A percentile compares a stretch with the other conserved stretches of the same genome.
Conservation (phyloP, 306 rosid species). For the Gillenia trifoliata region DNA sequence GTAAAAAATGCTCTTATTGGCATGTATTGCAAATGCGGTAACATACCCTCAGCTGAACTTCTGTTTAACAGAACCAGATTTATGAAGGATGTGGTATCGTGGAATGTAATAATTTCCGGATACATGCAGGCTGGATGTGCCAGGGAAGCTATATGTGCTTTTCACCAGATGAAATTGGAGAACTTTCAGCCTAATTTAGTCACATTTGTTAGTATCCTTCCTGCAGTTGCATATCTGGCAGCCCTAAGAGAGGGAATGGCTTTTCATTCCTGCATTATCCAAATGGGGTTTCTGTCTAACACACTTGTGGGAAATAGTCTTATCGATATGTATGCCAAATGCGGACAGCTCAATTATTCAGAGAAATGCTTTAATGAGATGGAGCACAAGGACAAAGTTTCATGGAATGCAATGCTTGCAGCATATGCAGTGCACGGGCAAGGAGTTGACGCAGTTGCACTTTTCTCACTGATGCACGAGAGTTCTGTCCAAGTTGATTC, state of each 20-base stretch:
- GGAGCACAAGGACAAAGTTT: slow-evolving; percentile 46
- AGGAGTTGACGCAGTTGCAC: slow-evolving; percentile 44
- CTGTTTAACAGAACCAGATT: slow-evolving; percentile 36
- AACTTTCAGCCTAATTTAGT: slow-evolving; percentile 46
- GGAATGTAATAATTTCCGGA: slow-evolving; percentile 69
- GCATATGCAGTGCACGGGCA: slow-evolving; percentile 63
- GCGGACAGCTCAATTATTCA: slow-evolving; percentile 49
- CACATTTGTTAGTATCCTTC: slow-evolving; percentile 51
- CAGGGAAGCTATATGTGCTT: slow-evolving; percentile 43
- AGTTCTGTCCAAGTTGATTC: slow-evolving; percentile 41
- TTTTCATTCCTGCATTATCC: slow-evolving; percentile 53
- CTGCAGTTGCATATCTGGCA: slow-evolving; percentile 52
- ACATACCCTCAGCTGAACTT: slow-evolving; percentile 43
- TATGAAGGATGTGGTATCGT: slow-evolving; percentile 37
- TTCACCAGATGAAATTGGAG: slow-evolving; percentile 45
- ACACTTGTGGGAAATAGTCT: slow-evolving; percentile 50
- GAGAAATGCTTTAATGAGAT: slow-evolving; percentile 65
- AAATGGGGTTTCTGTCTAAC: slow-evolving; percentile 51
- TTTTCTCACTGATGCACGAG: slow-evolving; percentile 54
- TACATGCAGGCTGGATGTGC: slow-evolving; percentile 37
- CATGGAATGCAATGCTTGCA: slow-evolving; percentile 73
- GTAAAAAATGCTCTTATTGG: slow-evolving; percentile 51
- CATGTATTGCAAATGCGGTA: slow-evolving; percentile 63
- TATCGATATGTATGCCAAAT: slow-evolving; percentile 62
- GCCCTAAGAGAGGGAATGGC: slow-evolving; percentile 51